Evolutionary conservation across 495 filamentous ascomycete genomes (phyloP).

Genomic region (Usnea hakonensis): DNA sequence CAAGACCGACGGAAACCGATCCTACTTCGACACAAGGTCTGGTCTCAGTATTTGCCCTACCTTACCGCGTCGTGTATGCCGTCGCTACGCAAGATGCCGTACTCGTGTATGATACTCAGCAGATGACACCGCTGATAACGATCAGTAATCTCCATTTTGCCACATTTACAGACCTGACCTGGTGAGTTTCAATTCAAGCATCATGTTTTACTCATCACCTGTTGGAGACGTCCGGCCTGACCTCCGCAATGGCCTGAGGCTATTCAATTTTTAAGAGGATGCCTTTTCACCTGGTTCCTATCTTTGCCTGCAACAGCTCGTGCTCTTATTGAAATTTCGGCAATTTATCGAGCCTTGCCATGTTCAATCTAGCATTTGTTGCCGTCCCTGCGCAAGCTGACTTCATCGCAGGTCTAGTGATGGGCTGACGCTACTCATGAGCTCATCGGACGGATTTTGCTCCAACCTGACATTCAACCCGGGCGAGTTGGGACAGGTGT

Average conservation of each 20-base stretch:
- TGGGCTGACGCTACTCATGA: slow-evolving; percentile 85
- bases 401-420: slow-evolving; percentile 72
- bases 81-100: slow-evolving; percentile 96
- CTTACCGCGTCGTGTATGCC: slow-evolving; percentile 92
- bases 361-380: not conserved
- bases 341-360: not conserved
- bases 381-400: not conserved
- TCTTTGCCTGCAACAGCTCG: not conserved
- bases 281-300: not conserved
- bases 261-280: not conserved
- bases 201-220: not conserved
- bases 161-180: slow-evolving; percentile 92
- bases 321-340: not conserved
- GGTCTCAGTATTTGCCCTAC: slow-evolving; percentile 68
- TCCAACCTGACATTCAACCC: slow-evolving; percentile 77
- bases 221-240: not conserved
- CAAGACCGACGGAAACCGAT: slow-evolving; percentile 48
- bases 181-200: slow-evolving; percentile 48
- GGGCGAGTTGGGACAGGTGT: slow-evolving; percentile 81
- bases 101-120: slow-evolving; percentile 95
- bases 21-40: slow-evolving; percentile 45
- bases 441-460: slow-evolving; percentile 96
- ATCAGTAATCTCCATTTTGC: slow-evolving; percentile 96
- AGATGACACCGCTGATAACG: slow-evolving; percentile 81
- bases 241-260: not conserved